Base-by-base conservation (phyloP, 75 land plant genomes). In the Picea glauca region DNA sequence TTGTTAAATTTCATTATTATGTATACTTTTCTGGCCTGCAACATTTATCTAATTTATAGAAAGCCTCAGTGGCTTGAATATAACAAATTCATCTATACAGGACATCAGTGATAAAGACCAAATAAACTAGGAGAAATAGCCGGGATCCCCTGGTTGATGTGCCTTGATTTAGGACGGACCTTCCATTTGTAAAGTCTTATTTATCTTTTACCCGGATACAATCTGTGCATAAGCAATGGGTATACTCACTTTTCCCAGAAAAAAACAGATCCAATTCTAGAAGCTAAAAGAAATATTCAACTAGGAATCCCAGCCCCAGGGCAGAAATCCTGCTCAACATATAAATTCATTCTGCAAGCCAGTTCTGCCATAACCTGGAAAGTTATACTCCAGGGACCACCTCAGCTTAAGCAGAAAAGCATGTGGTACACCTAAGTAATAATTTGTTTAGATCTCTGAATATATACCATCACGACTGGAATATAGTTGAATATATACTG, bases 381-480 rank as follows among this genome's bases (percentile, higher is more conserved):
- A 5, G 58, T 31, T 56, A 50, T 56, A 74, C 3, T 21, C 5
- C 54, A 23, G 31, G 33, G 30, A 43, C 26, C 17, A 32, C 58
- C 46, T 20, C 33, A 57, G 20, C 17, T 74, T 13, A n/a, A 40
- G 54, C 3, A 23, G 58, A 26, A 74, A 74, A 57, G 76, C 59
- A 17, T 57, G 76, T 74, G 26, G 43, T 20, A 43, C 17, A 11
- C 63, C 63, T 17, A 74, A n/a, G 33, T 57, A 56, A 40, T 74
- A 57, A 74, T 74, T 74, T 74, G 54, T 56, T 43, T 74, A 74
- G 33, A 74, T 74, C 8, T 30, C 54, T 56, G 30, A 74, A 74
- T 31, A 74, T 58, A 57, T 43, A 57, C 58, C 58, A 73, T 46
- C 76, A 74, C 57, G 58, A 74, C 33, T 23, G 59, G 59, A 56